These are phyloP conservation scores for Sugiyamaella smithiae DNA, from an alignment of 805 yeast genomes.

Conservation along the genomic window DNA sequence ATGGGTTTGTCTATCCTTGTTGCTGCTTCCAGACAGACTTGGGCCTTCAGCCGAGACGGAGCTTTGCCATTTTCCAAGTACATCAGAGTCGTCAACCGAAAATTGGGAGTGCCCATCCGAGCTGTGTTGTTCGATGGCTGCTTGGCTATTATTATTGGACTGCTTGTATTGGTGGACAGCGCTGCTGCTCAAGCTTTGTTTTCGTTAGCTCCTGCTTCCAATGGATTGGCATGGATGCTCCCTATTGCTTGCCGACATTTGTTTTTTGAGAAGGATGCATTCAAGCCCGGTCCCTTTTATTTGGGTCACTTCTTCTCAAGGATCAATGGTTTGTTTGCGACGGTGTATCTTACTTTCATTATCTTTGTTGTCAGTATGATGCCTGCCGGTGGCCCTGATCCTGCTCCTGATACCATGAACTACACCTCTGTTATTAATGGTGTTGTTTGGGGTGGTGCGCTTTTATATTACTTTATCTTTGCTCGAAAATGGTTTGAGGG, in stretches of 20 bases:
- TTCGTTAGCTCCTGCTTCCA: constrained; percentile 60
- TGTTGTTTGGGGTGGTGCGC: constrained; percentile 56
- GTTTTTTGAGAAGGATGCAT: constrained; percentile 44
- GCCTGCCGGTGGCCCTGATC: constrained; percentile 44
- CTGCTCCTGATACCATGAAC: constrained; percentile 52
- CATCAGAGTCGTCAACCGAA: constrained; percentile 56
- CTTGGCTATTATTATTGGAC: constrained; percentile 53
- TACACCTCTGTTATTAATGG: constrained; percentile 64
- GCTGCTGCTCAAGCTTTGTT: constrained; percentile 69
- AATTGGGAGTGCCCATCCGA: constrained; percentile 58
- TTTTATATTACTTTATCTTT: constrained; percentile 49
- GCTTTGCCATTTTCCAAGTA: constrained; percentile 62
- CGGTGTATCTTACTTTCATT: constrained; percentile 49
- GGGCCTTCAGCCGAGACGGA: constrained; percentile 76
- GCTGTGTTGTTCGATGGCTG: constrained; percentile 56
- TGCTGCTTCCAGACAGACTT: constrained; percentile 67
- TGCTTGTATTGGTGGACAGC: constrained; percentile 54
- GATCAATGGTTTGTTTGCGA: constrained; percentile 46
- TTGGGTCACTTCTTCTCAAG: constrained; percentile 51
- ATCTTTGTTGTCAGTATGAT: constrained; percentile 55
- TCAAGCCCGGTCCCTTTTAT: constrained; percentile 65
- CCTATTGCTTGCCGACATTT: constrained; percentile 57
- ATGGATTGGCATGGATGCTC: constrained; percentile 59
- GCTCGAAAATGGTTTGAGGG: constrained; percentile 58
- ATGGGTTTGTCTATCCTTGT: constrained; percentile 66